Evolutionary conservation across 495 filamentous ascomycete species (phyloP), one percentile per base, ranked within the genome.

Genomic region (Penicillium cosmopolitanum): DNA sequence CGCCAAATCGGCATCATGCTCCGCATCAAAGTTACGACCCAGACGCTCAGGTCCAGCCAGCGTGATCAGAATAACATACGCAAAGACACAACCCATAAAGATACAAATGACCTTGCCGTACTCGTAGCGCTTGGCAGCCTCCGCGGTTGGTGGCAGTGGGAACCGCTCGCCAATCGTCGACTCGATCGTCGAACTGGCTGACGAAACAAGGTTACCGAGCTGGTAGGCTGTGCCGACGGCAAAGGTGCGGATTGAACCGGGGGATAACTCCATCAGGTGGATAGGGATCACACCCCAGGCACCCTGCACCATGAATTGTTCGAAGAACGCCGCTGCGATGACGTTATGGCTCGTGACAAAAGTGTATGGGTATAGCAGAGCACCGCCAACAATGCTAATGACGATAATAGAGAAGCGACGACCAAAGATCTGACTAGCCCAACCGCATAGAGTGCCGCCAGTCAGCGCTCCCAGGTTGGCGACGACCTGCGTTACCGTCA

Each of bases 21-120:
- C 81, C 1, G 87, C 86, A 55, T 87, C 88, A 75, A 93, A 89
- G 21, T 80, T 72, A 10, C 84, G 76, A 15, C 85, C 82, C 53
- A 92, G 62, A 42, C 85, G 82, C 77, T 97, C 93, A 0, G 93
- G 93, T 0, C 93, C 93, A 1, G 91, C 58, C 15, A 96, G 65
- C 0, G 89, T 89, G 19, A 96, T 61, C 0, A 95, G 0, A 60
- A 96, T 91, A 8, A 87, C 81, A 68, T 96, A 97, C 6, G 73
- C 87, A 72, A 87, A 96, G n/a, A 96, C 93, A 63, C 90, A 93
- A 3, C 84, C 93, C 90, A 96, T 91, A 71, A 96, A 93, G 65
- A 97, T 95, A 58, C 89, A 92, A 62, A 97, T 93, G 4, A 97
- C 93, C 60, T 89, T 89, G 12, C 93, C 93, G 53, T 96, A 97